Conservation (phyloP, 1,284 basidiomycete genomes). For the Athelia sp. region DNA sequence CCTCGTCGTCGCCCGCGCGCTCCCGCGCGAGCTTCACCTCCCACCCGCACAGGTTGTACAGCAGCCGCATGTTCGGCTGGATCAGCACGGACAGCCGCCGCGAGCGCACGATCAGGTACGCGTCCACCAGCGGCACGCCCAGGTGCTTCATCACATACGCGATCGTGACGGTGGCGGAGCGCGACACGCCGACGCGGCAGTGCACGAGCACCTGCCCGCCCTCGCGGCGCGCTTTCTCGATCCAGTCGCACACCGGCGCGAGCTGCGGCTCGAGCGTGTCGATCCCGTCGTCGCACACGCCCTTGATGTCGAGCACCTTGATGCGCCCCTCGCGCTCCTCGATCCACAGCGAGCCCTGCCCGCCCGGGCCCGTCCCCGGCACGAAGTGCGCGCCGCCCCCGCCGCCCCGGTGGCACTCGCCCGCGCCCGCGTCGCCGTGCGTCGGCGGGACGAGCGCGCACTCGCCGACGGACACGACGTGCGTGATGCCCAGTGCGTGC, state of each 20-base stretch:
- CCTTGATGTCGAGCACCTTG: slow-evolving; percentile 85
- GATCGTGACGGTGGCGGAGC: slow-evolving; percentile 93
- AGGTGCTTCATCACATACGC: slow-evolving; percentile 97
- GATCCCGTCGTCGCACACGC: slow-evolving; percentile 92
- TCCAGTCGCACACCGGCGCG: slow-evolving; percentile 87
- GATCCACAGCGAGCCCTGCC: slow-evolving; percentile 77
- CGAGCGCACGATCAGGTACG: slow-evolving; percentile 87
- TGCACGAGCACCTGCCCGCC: slow-evolving; percentile 94
- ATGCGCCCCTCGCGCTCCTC: slow-evolving; percentile 86
- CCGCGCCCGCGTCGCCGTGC: slow-evolving; percentile 16
- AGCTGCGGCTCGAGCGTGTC: slow-evolving; percentile 90
- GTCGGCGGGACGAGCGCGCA: slow-evolving; percentile 77
- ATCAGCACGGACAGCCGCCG: slow-evolving; percentile 82
- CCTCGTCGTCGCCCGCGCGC: slow-evolving; percentile 48
- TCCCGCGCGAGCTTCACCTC: slow-evolving; percentile 78
- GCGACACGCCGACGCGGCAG: slow-evolving; percentile 91
- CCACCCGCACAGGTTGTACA: slow-evolving; percentile 94
- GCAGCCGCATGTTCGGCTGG: slow-evolving; percentile 89
- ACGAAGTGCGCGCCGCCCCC: slow-evolving; percentile 32
- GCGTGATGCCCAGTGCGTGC: slow-evolving; percentile 92
- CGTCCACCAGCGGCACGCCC: slow-evolving; percentile 83
- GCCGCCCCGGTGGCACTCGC: slow-evolving; percentile 9
- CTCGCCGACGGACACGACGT: slow-evolving; percentile 97
- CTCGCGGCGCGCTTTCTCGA: slow-evolving; percentile 75
- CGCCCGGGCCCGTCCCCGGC: slow-evolving; percentile 40